Conservation (phyloP, 2,329 filamentous ascomycete species). For the Colletotrichum sublineola region DNA sequence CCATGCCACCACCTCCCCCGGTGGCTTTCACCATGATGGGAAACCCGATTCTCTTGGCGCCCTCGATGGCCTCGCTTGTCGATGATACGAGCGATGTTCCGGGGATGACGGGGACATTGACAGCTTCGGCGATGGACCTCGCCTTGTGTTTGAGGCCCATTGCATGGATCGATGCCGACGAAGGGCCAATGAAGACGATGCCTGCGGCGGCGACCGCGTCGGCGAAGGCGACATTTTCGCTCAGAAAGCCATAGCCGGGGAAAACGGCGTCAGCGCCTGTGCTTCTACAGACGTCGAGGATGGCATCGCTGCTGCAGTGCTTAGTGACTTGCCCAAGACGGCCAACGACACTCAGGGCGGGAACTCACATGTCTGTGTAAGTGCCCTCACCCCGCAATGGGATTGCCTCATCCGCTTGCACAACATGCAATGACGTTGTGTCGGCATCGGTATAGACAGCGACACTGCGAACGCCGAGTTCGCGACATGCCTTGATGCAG, state of each 20-base stretch:
- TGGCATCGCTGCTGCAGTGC: conserved; percentile 8
- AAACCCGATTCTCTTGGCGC: conserved; percentile 52
- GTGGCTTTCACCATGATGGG: conserved; percentile 71
- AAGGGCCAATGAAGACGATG: conserved; percentile 70
- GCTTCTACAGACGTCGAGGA: conserved; percentile 53
- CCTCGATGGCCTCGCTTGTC: conserved; percentile 66
- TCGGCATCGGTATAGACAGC: conserved; percentile 71
- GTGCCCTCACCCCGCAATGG: conserved; percentile 51
- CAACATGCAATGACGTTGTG: conserved; percentile 64
- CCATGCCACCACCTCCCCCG: conserved; percentile 75
- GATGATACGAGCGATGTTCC: conserved; percentile 45
- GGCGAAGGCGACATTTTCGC: conserved; percentile 73
- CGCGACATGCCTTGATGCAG: conserved; percentile 60
- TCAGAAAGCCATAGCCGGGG: conserved; percentile 75
- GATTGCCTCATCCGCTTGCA: conserved; percentile 66
- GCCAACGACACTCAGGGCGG: not conserved
- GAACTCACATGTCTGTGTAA: conserved; percentile 6
- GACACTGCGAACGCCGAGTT: conserved; percentile 64
- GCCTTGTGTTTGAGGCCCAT: conserved; percentile 73
- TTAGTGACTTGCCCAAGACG: not conserved
- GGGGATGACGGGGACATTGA: conserved; percentile 58
- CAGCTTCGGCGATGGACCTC: conserved; percentile 47
- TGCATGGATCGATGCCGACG: conserved; percentile 63
- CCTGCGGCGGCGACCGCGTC: conserved; percentile 63
- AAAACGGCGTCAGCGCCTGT: conserved; percentile 67